Base-by-base conservation (phyloP, 2,329 filamentous ascomycete species). In the Dactylonectria estremocensis region DNA sequence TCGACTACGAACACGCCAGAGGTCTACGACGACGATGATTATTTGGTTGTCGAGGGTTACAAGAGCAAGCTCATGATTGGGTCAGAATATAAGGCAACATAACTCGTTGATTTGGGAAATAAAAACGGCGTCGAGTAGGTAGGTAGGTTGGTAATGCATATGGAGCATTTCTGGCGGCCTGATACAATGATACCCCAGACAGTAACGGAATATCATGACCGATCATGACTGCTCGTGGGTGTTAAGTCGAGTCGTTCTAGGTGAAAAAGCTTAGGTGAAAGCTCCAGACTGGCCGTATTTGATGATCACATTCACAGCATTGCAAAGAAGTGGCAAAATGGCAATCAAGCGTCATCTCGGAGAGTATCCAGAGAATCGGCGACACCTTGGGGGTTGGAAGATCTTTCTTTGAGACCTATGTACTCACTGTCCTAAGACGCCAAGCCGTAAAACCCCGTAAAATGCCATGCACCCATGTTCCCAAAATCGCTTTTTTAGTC, bases 331-430 rank as follows among this genome's bases (percentile, higher is more conserved):
- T 46, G 68, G 67, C 65, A 68, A 81, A 84, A 87, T 97, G 94
- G 94, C 94, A 90, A 95, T 97, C 94, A 94, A 97, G 94, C 94
- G 80, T 96, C 90, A 89, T 93, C 91, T 85, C 87, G 85, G 78
- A 82, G 82, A 77, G 78, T 64, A 75, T 78, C 80, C 80, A 79
- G 84, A 90, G 91, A 94, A 87, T 95, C 92, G 83, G 94, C 94
- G 94, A 97, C 94, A 97, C 94, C 94, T 95, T 88, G 79, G 86
- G 87, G 86, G 84, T 83, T 83, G 82, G 83, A 83, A 87, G 85
- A 88, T 88, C 86, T 85, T 82, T 85, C 82, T 84, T 87, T 84
- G 79, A 87, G 86, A 89, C 86, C 88, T 90, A 83, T 83, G 82
- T 78, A 80, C 85, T 86, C 85, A 87, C 84, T 87, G 83, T 86